Evolutionary conservation across 2,329 filamentous ascomycete species (phyloP).

Genomic region (Cyphellophora attinorum): DNA sequence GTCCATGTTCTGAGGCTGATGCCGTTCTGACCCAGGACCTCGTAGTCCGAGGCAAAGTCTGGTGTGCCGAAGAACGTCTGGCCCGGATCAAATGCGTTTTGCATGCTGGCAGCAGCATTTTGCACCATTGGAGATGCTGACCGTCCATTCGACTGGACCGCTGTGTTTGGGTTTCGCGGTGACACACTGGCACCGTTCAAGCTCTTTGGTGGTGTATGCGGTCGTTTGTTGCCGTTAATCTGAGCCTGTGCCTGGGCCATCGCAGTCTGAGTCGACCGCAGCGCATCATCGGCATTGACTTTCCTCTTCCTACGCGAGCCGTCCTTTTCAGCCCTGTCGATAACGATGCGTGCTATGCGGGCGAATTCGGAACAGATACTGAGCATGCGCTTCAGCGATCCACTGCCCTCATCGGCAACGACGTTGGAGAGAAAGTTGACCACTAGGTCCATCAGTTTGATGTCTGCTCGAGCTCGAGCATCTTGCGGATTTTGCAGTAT

Average conservation of each 20-base stretch:
- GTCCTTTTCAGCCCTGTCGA: constrained; percentile 86
- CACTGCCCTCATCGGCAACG: constrained; percentile 79
- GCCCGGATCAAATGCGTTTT: constrained; percentile 8
- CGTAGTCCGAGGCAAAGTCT: constrained; percentile 24
- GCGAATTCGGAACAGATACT: constrained; percentile 94
- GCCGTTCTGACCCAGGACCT: constrained; percentile 27
- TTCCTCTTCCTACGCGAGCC: constrained; percentile 78
- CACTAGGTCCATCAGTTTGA: constrained; percentile 83
- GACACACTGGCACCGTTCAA: not conserved
- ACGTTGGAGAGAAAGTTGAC: constrained; percentile 86
- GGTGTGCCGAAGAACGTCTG: constrained; percentile 20
- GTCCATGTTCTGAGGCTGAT: constrained; percentile 25
- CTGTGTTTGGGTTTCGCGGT: constrained; percentile 10
- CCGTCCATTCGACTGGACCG: too few species aligned
- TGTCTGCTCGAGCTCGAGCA: constrained; percentile 74
- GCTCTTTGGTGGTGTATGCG: constrained; percentile 2
- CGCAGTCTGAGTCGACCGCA: constrained; percentile 15
- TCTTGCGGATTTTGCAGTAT: constrained; percentile 93
- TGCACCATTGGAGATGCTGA: too few species aligned
- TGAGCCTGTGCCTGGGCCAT: constrained; percentile 19
- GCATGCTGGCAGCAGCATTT: constrained; percentile 2
- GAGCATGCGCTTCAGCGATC: constrained; percentile 87
- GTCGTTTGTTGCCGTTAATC: constrained; percentile 10
- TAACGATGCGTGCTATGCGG: constrained; percentile 78
- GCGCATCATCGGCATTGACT: constrained; percentile 26